phyloP scores from a whole-genome alignment of 768 basidiomycete genomes.

The Trametes sanguinea region DNA sequence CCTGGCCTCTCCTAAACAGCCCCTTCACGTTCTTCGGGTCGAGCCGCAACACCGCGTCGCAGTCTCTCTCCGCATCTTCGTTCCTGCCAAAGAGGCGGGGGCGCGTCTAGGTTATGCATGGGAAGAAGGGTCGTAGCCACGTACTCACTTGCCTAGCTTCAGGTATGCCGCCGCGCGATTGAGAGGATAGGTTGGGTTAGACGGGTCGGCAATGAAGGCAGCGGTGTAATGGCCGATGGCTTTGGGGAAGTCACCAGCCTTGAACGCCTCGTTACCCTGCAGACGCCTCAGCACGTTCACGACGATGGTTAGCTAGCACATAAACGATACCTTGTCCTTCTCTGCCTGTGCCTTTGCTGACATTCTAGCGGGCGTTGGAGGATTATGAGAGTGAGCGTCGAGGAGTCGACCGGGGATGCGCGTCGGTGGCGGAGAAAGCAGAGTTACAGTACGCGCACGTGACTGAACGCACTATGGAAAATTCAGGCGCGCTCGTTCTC shows the following conservation, averaged over 20 bases:
- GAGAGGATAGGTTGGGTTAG: slow-evolving; percentile 74
- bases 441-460: slow-evolving; percentile 5
- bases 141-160: slow-evolving; percentile 90
- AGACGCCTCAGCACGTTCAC: too few species aligned
- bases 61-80: slow-evolving; percentile 83
- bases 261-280: slow-evolving; percentile 89
- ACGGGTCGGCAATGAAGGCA: slow-evolving; percentile 70
- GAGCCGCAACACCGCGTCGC: slow-evolving; percentile 60
- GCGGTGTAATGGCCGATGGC: slow-evolving; percentile 87
- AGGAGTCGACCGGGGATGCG: too few species aligned
- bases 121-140: not conserved
- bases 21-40: slow-evolving; percentile 72
- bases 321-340: slow-evolving; percentile 23
- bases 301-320: not conserved
- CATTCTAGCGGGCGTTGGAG: not conserved
- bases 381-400: too few species aligned
- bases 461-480: not conserved
- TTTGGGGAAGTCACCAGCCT: slow-evolving; percentile 70
- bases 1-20: slow-evolving; percentile 76
- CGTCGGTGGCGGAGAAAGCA: not conserved
- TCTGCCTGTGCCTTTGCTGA: slow-evolving; percentile 13
- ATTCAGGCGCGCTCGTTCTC: not conserved
- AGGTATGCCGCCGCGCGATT: slow-evolving; percentile 93
- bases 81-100: slow-evolving; percentile 43
- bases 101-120: not conserved